Conservation (phyloP, 805 yeast genomes). For the Wickerhamiella dianesei region DNA sequence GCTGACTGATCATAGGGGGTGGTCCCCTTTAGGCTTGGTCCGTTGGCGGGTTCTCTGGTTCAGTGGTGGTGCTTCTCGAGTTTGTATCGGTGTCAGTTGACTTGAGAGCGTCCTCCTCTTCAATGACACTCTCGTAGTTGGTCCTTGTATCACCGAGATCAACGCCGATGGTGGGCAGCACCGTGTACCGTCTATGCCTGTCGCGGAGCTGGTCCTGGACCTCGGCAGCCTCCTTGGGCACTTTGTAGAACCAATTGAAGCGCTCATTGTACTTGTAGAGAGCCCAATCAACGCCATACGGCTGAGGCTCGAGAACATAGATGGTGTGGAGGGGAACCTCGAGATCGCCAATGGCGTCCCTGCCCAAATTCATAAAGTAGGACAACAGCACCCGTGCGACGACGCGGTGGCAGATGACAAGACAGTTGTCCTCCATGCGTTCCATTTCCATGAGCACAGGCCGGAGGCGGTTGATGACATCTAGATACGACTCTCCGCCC, state of each 20-base stretch:
- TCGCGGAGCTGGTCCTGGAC: slow-evolving; percentile 18
- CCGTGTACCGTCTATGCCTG: slow-evolving; percentile 19
- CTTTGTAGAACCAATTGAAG: slow-evolving; percentile 62
- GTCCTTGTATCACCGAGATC: slow-evolving; percentile 15
- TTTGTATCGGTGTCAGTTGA: slow-evolving; percentile 1
- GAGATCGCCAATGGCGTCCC: slow-evolving; percentile 70
- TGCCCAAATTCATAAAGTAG: slow-evolving; percentile 68
- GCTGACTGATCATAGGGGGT: too few species aligned
- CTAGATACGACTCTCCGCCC: slow-evolving; percentile 92
- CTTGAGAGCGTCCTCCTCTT: neutral
- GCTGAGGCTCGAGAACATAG: slow-evolving; percentile 80
- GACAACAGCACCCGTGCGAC: slow-evolving; percentile 79
- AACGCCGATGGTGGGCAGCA: slow-evolving; percentile 18
- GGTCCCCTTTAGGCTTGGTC: too few species aligned
- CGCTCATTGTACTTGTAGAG: slow-evolving; percentile 75
- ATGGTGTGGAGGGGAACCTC: slow-evolving; percentile 90
- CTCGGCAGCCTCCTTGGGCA: slow-evolving; percentile 27
- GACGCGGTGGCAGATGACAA: slow-evolving; percentile 79
- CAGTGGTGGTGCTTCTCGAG: slow-evolving; percentile 2
- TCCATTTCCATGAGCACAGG: slow-evolving; percentile 89
- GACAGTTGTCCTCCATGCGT: slow-evolving; percentile 73
- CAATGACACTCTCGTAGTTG: neutral
- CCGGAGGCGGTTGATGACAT: slow-evolving; percentile 78
- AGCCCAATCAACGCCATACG: slow-evolving; percentile 91
- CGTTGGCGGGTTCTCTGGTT: neutral